Evolutionary conservation across 805 yeast genomes (phyloP).

Genomic region (Hanseniaspora nectarophila): DNA sequence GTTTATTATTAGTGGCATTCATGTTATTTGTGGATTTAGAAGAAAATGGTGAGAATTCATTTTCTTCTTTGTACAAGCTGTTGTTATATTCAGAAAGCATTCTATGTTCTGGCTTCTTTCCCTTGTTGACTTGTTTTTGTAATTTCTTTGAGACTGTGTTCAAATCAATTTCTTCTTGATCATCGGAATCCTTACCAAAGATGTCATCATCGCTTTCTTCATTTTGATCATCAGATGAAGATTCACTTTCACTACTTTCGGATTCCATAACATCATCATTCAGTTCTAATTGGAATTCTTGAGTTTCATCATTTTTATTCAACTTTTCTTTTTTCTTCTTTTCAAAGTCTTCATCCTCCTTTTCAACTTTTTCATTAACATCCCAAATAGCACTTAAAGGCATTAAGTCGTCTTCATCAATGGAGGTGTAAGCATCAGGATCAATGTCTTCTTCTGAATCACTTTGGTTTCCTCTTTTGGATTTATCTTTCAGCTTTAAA

Average conservation of each 20-base stretch:
- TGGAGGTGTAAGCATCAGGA: slow-evolving; percentile 56
- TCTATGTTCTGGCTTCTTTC: slow-evolving; percentile 39
- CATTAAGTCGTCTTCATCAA: slow-evolving; percentile 64
- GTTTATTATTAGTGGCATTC: slow-evolving; percentile 33
- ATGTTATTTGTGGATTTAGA: slow-evolving; percentile 15
- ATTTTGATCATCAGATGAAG: slow-evolving; percentile 16
- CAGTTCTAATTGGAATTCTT: slow-evolving; percentile 19
- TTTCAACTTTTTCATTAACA: slow-evolving; percentile 46
- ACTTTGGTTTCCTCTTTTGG: slow-evolving; percentile 22
- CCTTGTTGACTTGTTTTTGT: slow-evolving; percentile 25
- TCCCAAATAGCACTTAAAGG: slow-evolving; percentile 87
- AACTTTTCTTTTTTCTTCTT: slow-evolving; percentile 23
- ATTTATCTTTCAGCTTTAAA: slow-evolving; percentile 30
- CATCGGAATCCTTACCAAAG: slow-evolving; percentile 20
- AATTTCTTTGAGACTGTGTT: slow-evolving; percentile 36
- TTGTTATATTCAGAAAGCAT: slow-evolving; percentile 33
- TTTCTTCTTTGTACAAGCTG: slow-evolving; percentile 33
- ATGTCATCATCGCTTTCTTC: slow-evolving; percentile 23
- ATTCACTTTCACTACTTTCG: slow-evolving; percentile 12
- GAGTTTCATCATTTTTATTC: slow-evolving; percentile 18
- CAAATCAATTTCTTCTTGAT: slow-evolving; percentile 41
- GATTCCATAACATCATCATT: slow-evolving; percentile 21
- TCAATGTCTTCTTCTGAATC: slow-evolving; percentile 36
- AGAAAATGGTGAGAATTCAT: slow-evolving; percentile 48
- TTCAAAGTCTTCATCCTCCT: slow-evolving; percentile 18